Percentiles rank a stretch among this genome's conserved stretches.
phyloP scores from a whole-genome alignment of 2,329 filamentous ascomycete genomes.

The Penicillium capsulatum region DNA sequence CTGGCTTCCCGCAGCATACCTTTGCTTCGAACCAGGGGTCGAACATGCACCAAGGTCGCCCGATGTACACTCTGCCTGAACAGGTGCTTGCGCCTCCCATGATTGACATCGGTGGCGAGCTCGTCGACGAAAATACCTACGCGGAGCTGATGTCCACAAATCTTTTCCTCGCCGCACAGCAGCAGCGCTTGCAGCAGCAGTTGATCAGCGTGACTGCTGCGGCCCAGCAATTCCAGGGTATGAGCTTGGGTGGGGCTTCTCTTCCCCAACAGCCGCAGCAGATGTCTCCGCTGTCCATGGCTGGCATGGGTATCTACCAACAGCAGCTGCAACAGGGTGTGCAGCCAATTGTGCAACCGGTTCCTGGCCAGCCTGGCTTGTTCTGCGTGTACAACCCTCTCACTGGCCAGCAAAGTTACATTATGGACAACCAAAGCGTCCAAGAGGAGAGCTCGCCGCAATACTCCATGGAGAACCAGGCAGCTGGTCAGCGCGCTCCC shows the following conservation, averaged over 20 bases:
- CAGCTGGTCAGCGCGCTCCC: conserved; percentile 51
- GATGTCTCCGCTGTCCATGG: conserved; percentile 46
- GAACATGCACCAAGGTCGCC: conserved; percentile 47
- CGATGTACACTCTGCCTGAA: conserved; percentile 69
- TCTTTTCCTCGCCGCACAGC: conserved; percentile 86
- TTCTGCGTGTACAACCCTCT: conserved; percentile 80
- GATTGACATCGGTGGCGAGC: conserved; percentile 64
- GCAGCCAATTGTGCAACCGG: conserved; percentile 59
- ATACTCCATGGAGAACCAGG: conserved; percentile 39
- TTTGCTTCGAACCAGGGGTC: conserved; percentile 30
- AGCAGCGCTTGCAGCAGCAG: conserved; percentile 92
- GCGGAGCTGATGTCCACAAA: conserved; percentile 89
- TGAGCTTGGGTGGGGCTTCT: conserved; percentile 58
- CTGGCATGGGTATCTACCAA: conserved; percentile 56
- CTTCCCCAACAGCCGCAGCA: conserved; percentile 46
- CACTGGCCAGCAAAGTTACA: conserved; percentile 78
- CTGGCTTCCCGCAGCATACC: conserved; percentile 49
- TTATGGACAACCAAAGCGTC: conserved; percentile 61
- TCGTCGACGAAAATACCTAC: conserved; percentile 81
- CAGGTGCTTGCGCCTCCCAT: conserved; percentile 69
- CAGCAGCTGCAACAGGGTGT: conserved; percentile 65
- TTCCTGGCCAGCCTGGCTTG: conserved; percentile 67
- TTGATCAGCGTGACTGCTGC: conserved; percentile 77
- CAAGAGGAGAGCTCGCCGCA: conserved; percentile 42
- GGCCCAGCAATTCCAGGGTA: conserved; percentile 74